These are phyloP conservation scores for Phlyctochytrium bullatum DNA, from an alignment of 192 early-diverging fungal species.

Conservation along the genomic window DNA sequence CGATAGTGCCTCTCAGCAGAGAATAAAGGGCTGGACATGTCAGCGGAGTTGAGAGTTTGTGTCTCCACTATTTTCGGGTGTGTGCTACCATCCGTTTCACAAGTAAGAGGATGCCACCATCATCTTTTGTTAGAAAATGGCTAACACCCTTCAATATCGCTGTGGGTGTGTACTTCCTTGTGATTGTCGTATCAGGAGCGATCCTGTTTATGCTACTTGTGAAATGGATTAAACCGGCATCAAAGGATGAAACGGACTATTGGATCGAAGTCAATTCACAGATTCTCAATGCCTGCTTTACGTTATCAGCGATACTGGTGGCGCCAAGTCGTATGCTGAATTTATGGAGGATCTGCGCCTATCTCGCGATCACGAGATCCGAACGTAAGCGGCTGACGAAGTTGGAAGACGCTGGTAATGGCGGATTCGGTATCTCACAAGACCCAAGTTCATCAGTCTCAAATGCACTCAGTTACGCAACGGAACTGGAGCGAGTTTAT, in stretches of 20 bases:
- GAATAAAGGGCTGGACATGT: no score
- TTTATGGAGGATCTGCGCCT: constrained; percentile 14
- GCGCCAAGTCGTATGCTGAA: constrained; percentile 18
- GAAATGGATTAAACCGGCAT: constrained; percentile 18
- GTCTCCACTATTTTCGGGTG: no score
- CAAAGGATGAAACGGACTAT: constrained; percentile 13
- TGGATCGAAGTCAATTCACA: constrained; percentile 42
- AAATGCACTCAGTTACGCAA: not conserved
- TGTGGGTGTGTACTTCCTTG: constrained; percentile 7
- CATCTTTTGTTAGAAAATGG: constrained; percentile 1
- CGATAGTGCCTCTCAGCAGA: not conserved
- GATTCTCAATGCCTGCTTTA: constrained; percentile 39
- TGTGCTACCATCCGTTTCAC: no score
- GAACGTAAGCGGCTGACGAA: not conserved
- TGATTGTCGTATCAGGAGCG: constrained; percentile 39
- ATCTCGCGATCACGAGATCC: constrained; percentile 1
- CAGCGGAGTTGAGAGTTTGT: no score
- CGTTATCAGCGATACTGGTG: constrained; percentile 23
- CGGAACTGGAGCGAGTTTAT: constrained; percentile 7
- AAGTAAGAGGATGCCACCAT: no score
- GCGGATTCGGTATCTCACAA: not conserved
- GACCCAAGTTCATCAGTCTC: no score
- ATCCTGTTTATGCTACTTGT: constrained; percentile 43
- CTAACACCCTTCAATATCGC: constrained; percentile 21
- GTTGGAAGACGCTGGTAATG: constrained; percentile 5